These are phyloP conservation scores for Starmerella gropengiesseri DNA, from an alignment of 805 yeast genomes.

Conservation along the genomic window DNA sequence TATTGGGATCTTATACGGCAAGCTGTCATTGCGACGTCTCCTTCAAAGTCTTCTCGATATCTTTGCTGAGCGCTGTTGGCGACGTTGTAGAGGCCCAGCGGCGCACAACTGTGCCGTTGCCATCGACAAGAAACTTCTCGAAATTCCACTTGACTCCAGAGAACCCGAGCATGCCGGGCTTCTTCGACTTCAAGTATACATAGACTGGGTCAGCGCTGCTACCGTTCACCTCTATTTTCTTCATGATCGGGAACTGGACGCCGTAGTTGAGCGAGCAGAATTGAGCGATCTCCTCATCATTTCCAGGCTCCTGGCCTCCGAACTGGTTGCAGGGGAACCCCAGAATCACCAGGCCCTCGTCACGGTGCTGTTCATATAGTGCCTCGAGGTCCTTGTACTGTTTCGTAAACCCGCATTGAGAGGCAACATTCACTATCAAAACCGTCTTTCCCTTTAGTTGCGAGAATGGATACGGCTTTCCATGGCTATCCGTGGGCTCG, in stretches of 20 bases:
- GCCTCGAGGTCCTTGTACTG: slow-evolving; percentile 65
- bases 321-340: slow-evolving; percentile 93
- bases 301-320: slow-evolving; percentile 66
- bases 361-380: slow-evolving; percentile 53
- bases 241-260: slow-evolving; percentile 79
- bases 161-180: slow-evolving; percentile 54
- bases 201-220: slow-evolving; percentile 67
- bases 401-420: slow-evolving; percentile 69
- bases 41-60: slow-evolving; percentile 7
- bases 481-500: slow-evolving; percentile 50
- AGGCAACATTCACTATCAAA: slow-evolving; percentile 75
- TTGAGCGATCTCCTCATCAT: slow-evolving; percentile 54
- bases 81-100: slow-evolving; percentile 59
- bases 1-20: neutral
- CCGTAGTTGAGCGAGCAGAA: slow-evolving; percentile 78
- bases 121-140: slow-evolving; percentile 57
- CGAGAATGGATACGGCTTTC: slow-evolving; percentile 47
- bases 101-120: slow-evolving; percentile 45
- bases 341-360: slow-evolving; percentile 51
- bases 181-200: slow-evolving; percentile 57
- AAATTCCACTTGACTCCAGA: slow-evolving; percentile 70
- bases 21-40: neutral
- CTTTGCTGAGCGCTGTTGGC: slow-evolving; percentile 42
- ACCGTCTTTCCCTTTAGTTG: slow-evolving; percentile 71
- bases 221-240: slow-evolving; percentile 86